Percentiles rank a stretch among this genome's conserved stretches.
Conservation (phyloP, 257 asterid genomes). For the Solanum etuberosum region DNA sequence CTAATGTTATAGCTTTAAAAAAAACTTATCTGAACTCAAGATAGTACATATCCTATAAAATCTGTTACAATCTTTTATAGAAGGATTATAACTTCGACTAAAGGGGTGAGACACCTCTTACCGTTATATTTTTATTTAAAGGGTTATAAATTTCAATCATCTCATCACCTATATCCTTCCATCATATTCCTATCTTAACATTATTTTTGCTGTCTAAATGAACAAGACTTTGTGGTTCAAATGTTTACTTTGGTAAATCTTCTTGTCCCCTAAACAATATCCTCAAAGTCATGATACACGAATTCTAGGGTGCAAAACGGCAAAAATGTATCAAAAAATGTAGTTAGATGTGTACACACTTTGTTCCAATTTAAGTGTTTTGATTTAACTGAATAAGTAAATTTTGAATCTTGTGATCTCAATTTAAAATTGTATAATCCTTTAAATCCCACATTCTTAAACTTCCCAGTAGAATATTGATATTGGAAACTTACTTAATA, state of each 20-base stretch:
- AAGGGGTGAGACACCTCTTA: not conserved
- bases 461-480: too few species aligned
- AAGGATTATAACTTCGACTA: too few species aligned
- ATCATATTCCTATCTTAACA: not conserved
- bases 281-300: not conserved
- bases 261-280: not conserved
- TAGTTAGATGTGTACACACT: not conserved
- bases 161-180: not conserved
- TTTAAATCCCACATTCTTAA: too few species aligned
- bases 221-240: not conserved
- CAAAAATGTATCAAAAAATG: not conserved
- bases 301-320: not conserved
- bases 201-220: not conserved
- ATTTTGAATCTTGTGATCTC: too few species aligned
- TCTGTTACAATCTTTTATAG: too few species aligned
- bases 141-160: not conserved
- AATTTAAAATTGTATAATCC: too few species aligned
- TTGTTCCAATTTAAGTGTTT: not conserved
- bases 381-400: too few species aligned
- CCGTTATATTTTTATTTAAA: not conserved
- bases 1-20: too few species aligned
- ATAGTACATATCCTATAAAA: not conserved
- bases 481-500: not conserved
- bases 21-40: too few species aligned
- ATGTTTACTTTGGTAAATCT: not conserved